Base-by-base conservation (phyloP, 2,329 filamentous ascomycete genomes). In the Cadophora malorum region DNA sequence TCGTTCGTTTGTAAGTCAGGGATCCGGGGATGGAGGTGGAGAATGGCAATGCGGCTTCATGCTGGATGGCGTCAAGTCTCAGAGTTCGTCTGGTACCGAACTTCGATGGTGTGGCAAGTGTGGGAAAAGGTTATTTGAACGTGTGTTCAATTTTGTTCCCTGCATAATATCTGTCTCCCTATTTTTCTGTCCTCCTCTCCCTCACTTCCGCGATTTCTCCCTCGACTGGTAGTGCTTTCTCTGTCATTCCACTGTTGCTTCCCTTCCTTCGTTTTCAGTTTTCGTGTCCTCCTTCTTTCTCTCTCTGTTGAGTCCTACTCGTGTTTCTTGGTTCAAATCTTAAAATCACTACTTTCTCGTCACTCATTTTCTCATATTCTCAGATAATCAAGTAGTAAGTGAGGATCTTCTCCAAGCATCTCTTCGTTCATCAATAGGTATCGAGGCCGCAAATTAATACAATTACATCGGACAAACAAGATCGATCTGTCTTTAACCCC, bases 401-500 rank as follows among this genome's bases (percentile, higher is more conserved):
- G 12, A 28, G 5, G 28, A 28, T 28, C 25, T 50, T 47, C 45
- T 59, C 16, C 9, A 23, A n/a, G 38, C 19, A 49, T 45, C 10
- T 59, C 23, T 45, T 50, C 55, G 25, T 56, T 56, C 38, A 52
- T 64, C 63, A 45, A 50, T 67, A 62, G 50, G 61, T 58, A 33
- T 67, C 55, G 35, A 56, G 5, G 35, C 21, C 35, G 50, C 33
- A 38, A 16, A 60, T 63, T 67, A 67, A 68, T 72, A 72, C 65
- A 70, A 71, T 50, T 72, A 72, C 69, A 73, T 63, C 52, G 67
- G 63, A 62, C 55, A 49, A 49, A 49, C 45, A 49, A 49, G 45
- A 67, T 68, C n/a, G 38, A 59, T 67, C 66, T 63, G 49, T 66
- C 64, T 52, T 21, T 50, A 5, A 1, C n/a, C 21, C 8, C 55